These are phyloP conservation scores for Rhynchosporium graminicola DNA, from an alignment of 2,329 filamentous ascomycete genomes.

Conservation along the genomic window DNA sequence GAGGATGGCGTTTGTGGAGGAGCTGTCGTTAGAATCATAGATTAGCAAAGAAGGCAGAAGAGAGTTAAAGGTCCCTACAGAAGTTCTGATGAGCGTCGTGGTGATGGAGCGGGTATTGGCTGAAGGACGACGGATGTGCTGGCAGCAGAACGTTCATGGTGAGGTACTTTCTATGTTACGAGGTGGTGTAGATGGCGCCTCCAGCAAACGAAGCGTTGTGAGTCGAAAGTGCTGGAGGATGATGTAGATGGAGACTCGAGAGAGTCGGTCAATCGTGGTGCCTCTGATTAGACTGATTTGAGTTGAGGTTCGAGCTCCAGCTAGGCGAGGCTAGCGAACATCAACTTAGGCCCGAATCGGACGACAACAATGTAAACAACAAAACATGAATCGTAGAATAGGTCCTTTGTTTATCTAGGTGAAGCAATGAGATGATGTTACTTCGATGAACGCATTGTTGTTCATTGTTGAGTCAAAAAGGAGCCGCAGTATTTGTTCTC, in stretches of 20 bases:
- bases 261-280: constrained; percentile 8
- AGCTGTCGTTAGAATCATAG: constrained; percentile 39
- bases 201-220: constrained; percentile 13
- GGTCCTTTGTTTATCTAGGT: neutral
- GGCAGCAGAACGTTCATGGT: constrained; percentile 62
- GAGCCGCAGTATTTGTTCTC: constrained; percentile 8
- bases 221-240: constrained; percentile 3
- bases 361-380: constrained; percentile 15
- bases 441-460: neutral
- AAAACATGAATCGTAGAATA: constrained; percentile 1
- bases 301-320: constrained; percentile 2
- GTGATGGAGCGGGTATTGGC: constrained; percentile 61
- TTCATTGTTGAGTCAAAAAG: neutral
- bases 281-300: constrained; percentile 8
- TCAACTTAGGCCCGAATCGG: constrained; percentile 1
- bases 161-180: constrained; percentile 14
- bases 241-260: neutral
- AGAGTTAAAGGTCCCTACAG: constrained; percentile 51
- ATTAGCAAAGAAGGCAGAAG: constrained; percentile 45
- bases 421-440: neutral
- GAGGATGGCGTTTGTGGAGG: constrained; percentile 46
- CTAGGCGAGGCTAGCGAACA: constrained; percentile 15
- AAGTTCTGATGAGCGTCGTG: constrained; percentile 53
- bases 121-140: constrained; percentile 57
- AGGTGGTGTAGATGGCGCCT: constrained; percentile 11